A percentile compares a stretch with the other conserved stretches of the same genome.
These are phyloP conservation scores for Microbotryomycetes sp. DNA, from an alignment of 1,284 basidiomycete species.

Conservation along the genomic window DNA sequence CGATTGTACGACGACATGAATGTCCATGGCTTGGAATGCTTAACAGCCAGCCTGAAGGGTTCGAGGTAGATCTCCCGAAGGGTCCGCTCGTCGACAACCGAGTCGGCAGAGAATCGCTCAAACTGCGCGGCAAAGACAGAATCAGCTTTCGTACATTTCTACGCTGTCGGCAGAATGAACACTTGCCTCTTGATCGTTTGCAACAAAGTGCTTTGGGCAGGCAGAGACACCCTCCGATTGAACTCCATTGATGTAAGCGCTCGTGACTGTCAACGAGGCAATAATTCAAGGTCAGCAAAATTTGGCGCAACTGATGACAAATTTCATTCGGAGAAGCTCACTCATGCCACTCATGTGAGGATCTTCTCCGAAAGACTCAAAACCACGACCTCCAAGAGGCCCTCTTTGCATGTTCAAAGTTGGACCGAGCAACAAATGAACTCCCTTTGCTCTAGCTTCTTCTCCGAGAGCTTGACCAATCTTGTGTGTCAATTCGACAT, in stretches of 20 bases:
- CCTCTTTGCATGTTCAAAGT: constrained; percentile 58
- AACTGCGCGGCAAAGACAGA: constrained; percentile 44
- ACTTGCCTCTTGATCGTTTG: constrained; percentile 32
- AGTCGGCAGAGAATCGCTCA: constrained; percentile 37
- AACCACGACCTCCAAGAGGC: constrained; percentile 49
- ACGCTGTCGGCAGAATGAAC: too few species aligned
- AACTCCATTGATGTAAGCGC: constrained; percentile 21
- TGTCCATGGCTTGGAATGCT: constrained; percentile 50
- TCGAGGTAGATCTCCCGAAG: constrained; percentile 74
- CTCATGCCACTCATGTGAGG: constrained; percentile 16
- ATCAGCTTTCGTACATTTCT: background rate
- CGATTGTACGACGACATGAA: constrained; percentile 45
- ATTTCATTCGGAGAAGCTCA: background rate
- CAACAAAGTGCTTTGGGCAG: constrained; percentile 20
- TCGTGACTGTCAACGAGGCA: background rate
- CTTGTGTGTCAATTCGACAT: constrained; percentile 4
- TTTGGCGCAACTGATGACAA: background rate
- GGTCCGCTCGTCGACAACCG: constrained; percentile 57
- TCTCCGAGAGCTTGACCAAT: constrained; percentile 19
- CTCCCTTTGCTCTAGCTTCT: constrained; percentile 16
- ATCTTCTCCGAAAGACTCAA: constrained; percentile 61
- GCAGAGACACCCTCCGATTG: constrained; percentile 27
- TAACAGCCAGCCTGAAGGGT: constrained; percentile 75
- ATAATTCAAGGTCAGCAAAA: background rate
- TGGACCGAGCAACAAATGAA: constrained; percentile 20